Percentiles rank a stretch among this genome's conserved stretches.
phyloP scores from a whole-genome alignment of 2,329 filamentous ascomycete genomes.

The Colletotrichum karsti region DNA sequence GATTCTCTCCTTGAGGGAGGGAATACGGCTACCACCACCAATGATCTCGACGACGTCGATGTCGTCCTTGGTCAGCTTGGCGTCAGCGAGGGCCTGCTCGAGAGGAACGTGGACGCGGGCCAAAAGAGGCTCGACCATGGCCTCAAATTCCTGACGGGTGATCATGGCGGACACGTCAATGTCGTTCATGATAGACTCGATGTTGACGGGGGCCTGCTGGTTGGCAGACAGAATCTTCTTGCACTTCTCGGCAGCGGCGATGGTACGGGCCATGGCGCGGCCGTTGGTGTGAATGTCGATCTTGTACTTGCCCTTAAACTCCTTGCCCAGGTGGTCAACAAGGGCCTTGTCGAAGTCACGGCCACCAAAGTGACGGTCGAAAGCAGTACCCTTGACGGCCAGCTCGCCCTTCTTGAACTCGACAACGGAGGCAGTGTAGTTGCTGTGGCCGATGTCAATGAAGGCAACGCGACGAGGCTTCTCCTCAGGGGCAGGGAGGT shows the following conservation, averaged over 20 bases:
- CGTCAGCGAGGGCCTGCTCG: constrained; percentile 93
- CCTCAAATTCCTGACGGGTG: constrained; percentile 94
- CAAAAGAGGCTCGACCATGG: constrained; percentile 86
- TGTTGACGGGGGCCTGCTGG: constrained; percentile 89
- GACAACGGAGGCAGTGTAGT: constrained; percentile 93
- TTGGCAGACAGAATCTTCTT: constrained; percentile 99
- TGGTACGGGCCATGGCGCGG: constrained; percentile 88
- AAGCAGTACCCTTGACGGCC: constrained; percentile 89
- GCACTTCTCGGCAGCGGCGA: constrained; percentile 91
- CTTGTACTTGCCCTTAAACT: constrained; percentile 98
- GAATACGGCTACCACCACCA: constrained; percentile 93
- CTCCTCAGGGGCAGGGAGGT: constrained; percentile 88
- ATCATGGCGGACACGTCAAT: constrained; percentile 89
- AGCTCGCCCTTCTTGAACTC: constrained; percentile 98
- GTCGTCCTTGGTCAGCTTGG: constrained; percentile 89
- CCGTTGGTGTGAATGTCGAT: constrained; percentile 91
- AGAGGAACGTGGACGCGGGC: constrained; percentile 76
- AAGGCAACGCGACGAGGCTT: constrained; percentile 91
- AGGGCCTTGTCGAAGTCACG: constrained; percentile 96
- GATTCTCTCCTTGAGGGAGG: constrained; percentile 89
- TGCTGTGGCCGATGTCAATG: constrained; percentile 94
- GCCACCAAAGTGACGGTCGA: constrained; percentile 95
- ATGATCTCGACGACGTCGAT: constrained; percentile 95
- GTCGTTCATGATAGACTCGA: constrained; percentile 99
- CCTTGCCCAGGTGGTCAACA: constrained; percentile 91